Percentiles rank a stretch among this genome's conserved stretches.
phyloP scores from a whole-genome alignment of 306 rosid genomes.

The Vigna unguiculata region DNA sequence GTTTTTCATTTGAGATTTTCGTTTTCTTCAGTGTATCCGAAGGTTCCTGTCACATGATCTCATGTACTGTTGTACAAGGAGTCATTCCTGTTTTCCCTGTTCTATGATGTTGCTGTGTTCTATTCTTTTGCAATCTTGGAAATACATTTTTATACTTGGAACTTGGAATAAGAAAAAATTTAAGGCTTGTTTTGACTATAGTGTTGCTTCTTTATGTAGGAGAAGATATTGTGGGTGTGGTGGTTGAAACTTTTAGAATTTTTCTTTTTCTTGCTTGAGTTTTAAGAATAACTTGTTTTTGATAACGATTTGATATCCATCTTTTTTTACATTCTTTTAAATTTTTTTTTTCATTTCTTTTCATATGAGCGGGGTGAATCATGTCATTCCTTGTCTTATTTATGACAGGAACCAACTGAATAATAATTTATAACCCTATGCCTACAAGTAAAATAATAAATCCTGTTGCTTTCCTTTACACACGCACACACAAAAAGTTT shows the following conservation, averaged over 20 bases:
- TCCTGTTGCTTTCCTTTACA: conserved; percentile 24
- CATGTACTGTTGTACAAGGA: conserved; percentile 16
- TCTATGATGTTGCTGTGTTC: background rate
- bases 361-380: conserved; percentile 13
- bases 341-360: background rate
- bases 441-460: background rate
- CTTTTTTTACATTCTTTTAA: background rate
- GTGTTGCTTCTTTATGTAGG: conserved; percentile 17
- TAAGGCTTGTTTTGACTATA: conserved; percentile 31
- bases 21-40: conserved; percentile 17
- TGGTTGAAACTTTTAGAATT: conserved; percentile 31
- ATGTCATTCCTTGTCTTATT: conserved; percentile 5
- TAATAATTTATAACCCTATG: background rate
- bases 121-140: conserved; percentile 10
- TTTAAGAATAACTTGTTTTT: conserved; percentile 36
- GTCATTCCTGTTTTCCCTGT: background rate
- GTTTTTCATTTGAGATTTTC: background rate
- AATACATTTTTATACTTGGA: background rate
- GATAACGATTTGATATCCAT: conserved; percentile 5
- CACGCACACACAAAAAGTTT: background rate
- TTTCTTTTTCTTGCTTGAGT: conserved; percentile 38
- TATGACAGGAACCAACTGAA: conserved; percentile 16
- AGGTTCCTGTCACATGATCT: conserved; percentile 24
- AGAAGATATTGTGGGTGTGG: conserved; percentile 30
- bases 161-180: conserved; percentile 13